phyloP scores from a whole-genome alignment of 1,139 yeast genomes.

The Schizosaccharomyces versatilis region DNA sequence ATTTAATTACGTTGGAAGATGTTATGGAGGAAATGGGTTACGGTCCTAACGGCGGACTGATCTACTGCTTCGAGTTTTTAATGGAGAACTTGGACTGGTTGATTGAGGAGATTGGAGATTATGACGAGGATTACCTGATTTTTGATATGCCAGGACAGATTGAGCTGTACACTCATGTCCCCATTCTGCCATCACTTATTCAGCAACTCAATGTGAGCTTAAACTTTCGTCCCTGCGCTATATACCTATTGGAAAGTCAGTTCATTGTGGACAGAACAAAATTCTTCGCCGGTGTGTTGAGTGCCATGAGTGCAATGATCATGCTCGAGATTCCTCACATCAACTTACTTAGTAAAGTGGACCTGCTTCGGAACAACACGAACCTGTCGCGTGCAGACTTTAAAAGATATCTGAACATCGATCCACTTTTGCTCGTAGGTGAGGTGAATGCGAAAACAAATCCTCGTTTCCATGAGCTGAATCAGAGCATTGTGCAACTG shows the following conservation, averaged over 20 bases:
- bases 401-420: slow-evolving; percentile 75
- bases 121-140: slow-evolving; percentile 63
- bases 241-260: slow-evolving; percentile 81
- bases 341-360: slow-evolving; percentile 48
- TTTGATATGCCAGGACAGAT: slow-evolving; percentile 98
- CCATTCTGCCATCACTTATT: slow-evolving; percentile 72
- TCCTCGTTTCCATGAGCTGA: slow-evolving; percentile 55
- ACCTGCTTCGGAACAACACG: slow-evolving; percentile 42
- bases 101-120: slow-evolving; percentile 40
- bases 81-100: slow-evolving; percentile 84
- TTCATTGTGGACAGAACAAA: slow-evolving; percentile 75
- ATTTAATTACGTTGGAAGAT: slow-evolving; percentile 67
- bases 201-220: slow-evolving; percentile 58
- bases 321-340: slow-evolving; percentile 83
- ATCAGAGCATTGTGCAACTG: slow-evolving; percentile 62
- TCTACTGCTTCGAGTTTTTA: slow-evolving; percentile 76
- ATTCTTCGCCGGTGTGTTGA: slow-evolving; percentile 81
- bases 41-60: slow-evolving; percentile 91
- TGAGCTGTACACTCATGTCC: slow-evolving; percentile 83
- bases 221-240: slow-evolving; percentile 75
- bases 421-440: slow-evolving; percentile 48
- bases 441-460: slow-evolving; percentile 32
- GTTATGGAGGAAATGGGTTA: slow-evolving; percentile 60
- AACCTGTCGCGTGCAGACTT: slow-evolving; percentile 51
- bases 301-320: slow-evolving; percentile 98